A percentile compares a stretch with the other conserved stretches of the same genome.
phyloP scores from a whole-genome alignment of 192 early-diverging fungal species.

The Coemansia sp. region DNA sequence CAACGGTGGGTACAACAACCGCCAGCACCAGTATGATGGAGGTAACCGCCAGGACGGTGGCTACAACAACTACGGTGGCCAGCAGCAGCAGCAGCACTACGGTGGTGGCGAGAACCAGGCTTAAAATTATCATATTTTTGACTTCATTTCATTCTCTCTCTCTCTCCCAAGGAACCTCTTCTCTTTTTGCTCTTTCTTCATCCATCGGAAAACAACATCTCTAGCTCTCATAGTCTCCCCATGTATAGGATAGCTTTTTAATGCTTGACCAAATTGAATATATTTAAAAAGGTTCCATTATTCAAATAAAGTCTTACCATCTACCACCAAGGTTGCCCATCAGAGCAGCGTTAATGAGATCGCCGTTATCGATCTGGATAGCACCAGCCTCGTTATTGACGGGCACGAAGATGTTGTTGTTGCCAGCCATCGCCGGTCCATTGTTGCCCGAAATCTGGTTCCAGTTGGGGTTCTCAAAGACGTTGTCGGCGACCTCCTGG shows the following conservation, averaged over 20 bases:
- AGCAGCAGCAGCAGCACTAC: slow-evolving; percentile 13
- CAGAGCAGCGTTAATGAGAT: slow-evolving; percentile 26
- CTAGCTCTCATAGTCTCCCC: background rate
- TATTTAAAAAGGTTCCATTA: background rate
- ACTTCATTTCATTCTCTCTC: background rate
- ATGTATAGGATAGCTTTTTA: slow-evolving; percentile 6
- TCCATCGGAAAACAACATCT: background rate
- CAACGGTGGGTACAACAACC: background rate
- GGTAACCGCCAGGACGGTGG: slow-evolving; percentile 2
- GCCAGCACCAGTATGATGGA: slow-evolving; percentile 13
- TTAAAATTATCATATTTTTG: slow-evolving; percentile 3
- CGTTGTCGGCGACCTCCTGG: slow-evolving; percentile 41
- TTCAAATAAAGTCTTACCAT: background rate
- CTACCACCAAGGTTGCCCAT: slow-evolving; percentile 5
- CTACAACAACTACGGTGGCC: slow-evolving; percentile 10
- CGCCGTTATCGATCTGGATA: slow-evolving; percentile 50
- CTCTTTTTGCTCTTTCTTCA: background rate
- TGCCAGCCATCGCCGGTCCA: slow-evolving; percentile 45
- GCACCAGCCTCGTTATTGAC: slow-evolving; percentile 49
- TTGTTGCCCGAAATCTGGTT: slow-evolving; percentile 45
- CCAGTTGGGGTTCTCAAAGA: slow-evolving; percentile 43
- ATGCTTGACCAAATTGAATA: background rate
- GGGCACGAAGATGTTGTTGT: slow-evolving; percentile 40
- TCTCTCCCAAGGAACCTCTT: slow-evolving; percentile 1
- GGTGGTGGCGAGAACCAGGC: slow-evolving; percentile 22